Base-by-base conservation (phyloP, 2,329 filamentous ascomycete genomes). In the Plectosphaerella plurivora region DNA sequence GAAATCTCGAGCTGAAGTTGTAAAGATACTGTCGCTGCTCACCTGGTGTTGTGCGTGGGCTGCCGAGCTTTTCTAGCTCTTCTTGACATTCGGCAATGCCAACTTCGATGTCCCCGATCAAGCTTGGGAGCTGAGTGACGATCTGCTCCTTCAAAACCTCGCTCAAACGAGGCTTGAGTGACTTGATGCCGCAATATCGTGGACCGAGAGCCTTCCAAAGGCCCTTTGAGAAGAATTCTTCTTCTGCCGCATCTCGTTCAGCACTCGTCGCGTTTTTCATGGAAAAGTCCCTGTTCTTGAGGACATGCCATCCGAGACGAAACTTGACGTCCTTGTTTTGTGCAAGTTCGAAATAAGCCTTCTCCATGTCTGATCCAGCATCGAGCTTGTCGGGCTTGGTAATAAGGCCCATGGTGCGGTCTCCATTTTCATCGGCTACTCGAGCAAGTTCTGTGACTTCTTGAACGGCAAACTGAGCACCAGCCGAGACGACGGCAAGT, bases 371-470 rank as follows among this genome's bases (percentile, higher is more conserved):
- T 0, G 75, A 75, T 1, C 42, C 51, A n/a, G 33, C 28, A 5
- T 61, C 59, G 12, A 69, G 53, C 5, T 57, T 63, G 56, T 84
- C 80, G 0, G 79, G 79, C 60, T 83, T 84, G 0, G 82, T 84
- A 55, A 84, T 77, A 52, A 84, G 72, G 3, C 80, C 79, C 0
- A 84, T 60, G 0, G 80, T 83, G 3, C 79, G 75, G 1, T 39
- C 24, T 1, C 71, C 65, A 0, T 52, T 20, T 0, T 59, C 58
- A 24, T 68, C 66, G 4, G 45, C 48, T 25, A 53, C 47, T 1
- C 51, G 46, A n/a, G 55, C 51, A 15, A 55, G 50, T 5, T 49
- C 53, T 25, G 52, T 53, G 10, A 57, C 51, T 9, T 45, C 51
- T 55, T 76, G 72, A 24, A 68, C 71, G 14, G 63, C 64, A 5